Base-by-base conservation (phyloP, 805 yeast genomes). In the Kodamaea fukazawae region DNA sequence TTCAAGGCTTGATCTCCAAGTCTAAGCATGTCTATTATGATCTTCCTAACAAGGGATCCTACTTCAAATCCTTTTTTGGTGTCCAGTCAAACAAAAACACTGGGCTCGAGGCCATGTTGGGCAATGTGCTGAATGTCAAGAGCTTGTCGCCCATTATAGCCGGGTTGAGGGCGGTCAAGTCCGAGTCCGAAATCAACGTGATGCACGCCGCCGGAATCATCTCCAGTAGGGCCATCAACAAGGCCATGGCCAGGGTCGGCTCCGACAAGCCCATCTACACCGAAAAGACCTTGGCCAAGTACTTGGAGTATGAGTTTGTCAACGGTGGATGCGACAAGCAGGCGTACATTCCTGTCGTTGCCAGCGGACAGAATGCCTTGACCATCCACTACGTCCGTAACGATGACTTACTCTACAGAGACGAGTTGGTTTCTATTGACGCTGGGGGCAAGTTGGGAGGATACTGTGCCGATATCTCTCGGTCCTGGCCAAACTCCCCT, bases 371-470 rank as follows among this genome's bases (percentile, higher is more conserved):
- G 20, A 90, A 93, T 58, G 88, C 97, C 0, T 65, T 93, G 29
- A 86, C 91, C 29, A 91, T 93, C 44, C 99, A 93, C 62, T 93
- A 93, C 60, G 90, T 96, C 0, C 71, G 96, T 43, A 93, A 93
- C 54, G 96, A 93, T 60, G 96, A 87, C 55, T 61, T 84, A 9
- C 71, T 93, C 46, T 75, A 76, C 42, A 74, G 76, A 31, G 88
- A 81, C 47, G 97, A 91, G 46, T 65, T 86, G 71, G 96, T 89
- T 6, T 76, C 93, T 20, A 89, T 93, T 3, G 99, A 93, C 61
- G 98, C 98, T 3, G 95, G 95, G 1, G 99, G 98, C 4, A 76
- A 85, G 36, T 60, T 83, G 31, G 99, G 98, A 29, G 97, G 97
- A 1, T 93, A 93, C 61, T 82, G 96, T 55, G 82, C 97, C 1